Conservation (phyloP, 179 eudicot species). For the Gypsophila paniculata region DNA sequence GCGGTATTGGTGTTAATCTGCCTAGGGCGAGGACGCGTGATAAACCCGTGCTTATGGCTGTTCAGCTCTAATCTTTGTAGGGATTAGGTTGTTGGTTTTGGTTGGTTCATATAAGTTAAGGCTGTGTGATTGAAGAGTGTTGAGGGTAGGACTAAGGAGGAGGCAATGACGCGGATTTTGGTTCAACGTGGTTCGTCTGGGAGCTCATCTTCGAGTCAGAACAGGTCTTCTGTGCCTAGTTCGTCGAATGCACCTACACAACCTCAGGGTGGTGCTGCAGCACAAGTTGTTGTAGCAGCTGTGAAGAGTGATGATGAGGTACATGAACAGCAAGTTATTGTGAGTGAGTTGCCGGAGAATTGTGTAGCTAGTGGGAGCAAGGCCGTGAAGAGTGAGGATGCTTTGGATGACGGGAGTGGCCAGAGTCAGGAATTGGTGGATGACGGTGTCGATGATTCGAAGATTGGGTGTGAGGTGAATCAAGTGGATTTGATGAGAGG, state of each 20-base stretch:
- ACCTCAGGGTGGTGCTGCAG: conserved; percentile 29
- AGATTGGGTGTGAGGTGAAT: conserved; percentile 32
- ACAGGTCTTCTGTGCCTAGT: conserved; percentile 39
- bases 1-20: conserved; percentile 48
- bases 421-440: conserved; percentile 28
- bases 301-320: conserved; percentile 57
- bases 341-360: conserved; percentile 38
- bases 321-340: conserved; percentile 44
- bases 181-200: conserved; percentile 87
- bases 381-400: conserved; percentile 34
- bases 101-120: conserved; percentile 7
- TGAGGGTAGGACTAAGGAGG: conserved; percentile 1
- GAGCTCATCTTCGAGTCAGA: conserved; percentile 53
- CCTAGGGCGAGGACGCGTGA: conserved; percentile 81
- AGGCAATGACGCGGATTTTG: conserved; percentile 73
- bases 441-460: conserved; percentile 36
- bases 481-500: conserved; percentile 33
- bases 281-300: conserved; percentile 31
- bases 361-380: conserved; percentile 30
- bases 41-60: conserved; percentile 43
- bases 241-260: conserved; percentile 35
- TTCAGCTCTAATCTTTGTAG: conserved; percentile 45
- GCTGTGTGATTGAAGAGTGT: conserved; percentile 13
- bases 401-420: conserved; percentile 28
- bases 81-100: conserved; percentile 10